A percentile compares a stretch with the other conserved stretches of the same genome.
Conservation (phyloP, 371 early-diverging fungal species). For the Syncephalastrum racemosum region DNA sequence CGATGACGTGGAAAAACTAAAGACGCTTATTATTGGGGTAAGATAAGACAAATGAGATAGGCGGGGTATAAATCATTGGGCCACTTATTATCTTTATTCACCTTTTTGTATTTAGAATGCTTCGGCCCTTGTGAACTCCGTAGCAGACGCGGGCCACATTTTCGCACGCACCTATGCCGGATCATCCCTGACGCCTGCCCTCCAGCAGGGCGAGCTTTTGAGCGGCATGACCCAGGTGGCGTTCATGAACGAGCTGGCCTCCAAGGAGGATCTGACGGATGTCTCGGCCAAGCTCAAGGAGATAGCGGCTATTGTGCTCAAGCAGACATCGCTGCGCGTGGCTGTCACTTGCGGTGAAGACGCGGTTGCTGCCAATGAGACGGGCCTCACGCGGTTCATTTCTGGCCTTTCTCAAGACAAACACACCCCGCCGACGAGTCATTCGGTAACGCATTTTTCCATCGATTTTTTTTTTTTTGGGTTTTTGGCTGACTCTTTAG, state of each 20-base stretch:
- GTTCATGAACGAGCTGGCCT: conserved; percentile 73
- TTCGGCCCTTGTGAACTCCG: conserved; percentile 70
- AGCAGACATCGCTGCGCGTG: conserved; percentile 60
- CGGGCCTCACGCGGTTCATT: conserved; percentile 51
- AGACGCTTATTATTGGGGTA: conserved; percentile 74
- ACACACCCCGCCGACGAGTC: conserved; percentile 12
- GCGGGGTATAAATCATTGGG: no score
- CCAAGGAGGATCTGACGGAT: conserved; percentile 56
- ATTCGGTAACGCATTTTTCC: conserved; percentile 21
- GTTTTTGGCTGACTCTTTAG: not conserved
- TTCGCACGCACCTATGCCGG: conserved; percentile 80
- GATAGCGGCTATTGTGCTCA: conserved; percentile 55
- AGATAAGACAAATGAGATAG: conserved; percentile 12
- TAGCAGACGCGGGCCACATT: conserved; percentile 84
- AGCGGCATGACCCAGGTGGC: conserved; percentile 81
- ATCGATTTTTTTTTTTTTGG: not conserved
- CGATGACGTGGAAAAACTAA: conserved; percentile 69
- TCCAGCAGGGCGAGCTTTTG: conserved; percentile 58
- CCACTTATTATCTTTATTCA: conserved; percentile 4
- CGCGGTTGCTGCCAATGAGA: conserved; percentile 59
- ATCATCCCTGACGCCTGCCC: conserved; percentile 63
- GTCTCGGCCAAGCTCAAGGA: conserved; percentile 64
- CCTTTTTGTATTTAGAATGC: conserved; percentile 49
- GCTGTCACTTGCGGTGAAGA: conserved; percentile 71
- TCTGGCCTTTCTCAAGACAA: conserved; percentile 42